Evolutionary conservation across 805 yeast species (phyloP).

Genomic region (Yarrowia sp.): DNA sequence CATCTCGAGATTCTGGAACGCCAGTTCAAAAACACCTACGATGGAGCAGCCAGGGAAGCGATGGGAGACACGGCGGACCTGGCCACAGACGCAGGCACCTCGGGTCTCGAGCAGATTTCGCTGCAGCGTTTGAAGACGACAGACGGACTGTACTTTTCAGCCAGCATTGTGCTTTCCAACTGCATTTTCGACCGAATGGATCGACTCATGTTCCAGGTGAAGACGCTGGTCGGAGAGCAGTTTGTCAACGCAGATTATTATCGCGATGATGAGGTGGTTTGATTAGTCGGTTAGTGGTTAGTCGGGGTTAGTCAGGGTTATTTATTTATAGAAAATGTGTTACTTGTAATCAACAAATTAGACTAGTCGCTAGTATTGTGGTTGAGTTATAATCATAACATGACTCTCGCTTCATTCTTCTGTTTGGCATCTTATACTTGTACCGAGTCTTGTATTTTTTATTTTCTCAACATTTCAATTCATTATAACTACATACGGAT

Average conservation of each 20-base stretch:
- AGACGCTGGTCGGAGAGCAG: constrained; percentile 51
- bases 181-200: constrained; percentile 49
- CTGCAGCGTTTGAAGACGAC: constrained; percentile 37
- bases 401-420: too few species aligned
- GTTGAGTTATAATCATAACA: too few species aligned
- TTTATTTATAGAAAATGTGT: too few species aligned
- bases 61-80: constrained; percentile 8
- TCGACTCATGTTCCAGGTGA: constrained; percentile 46
- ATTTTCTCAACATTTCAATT: too few species aligned
- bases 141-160: constrained; percentile 45
- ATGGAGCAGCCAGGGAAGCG: background rate
- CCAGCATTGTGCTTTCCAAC: constrained; percentile 45
- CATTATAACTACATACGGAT: too few species aligned
- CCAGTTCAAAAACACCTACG: background rate
- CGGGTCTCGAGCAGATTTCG: background rate
- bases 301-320: too few species aligned
- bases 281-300: too few species aligned
- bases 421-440: too few species aligned
- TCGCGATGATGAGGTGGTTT: constrained; percentile 6
- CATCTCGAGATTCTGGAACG: constrained; percentile 39
- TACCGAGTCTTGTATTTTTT: too few species aligned
- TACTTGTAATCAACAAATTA: too few species aligned
- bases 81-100: background rate
- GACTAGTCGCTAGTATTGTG: too few species aligned
- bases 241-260: constrained; percentile 45